Conservation (phyloP, 2,329 filamentous ascomycete species). For the Rugonectria rugulosa region DNA sequence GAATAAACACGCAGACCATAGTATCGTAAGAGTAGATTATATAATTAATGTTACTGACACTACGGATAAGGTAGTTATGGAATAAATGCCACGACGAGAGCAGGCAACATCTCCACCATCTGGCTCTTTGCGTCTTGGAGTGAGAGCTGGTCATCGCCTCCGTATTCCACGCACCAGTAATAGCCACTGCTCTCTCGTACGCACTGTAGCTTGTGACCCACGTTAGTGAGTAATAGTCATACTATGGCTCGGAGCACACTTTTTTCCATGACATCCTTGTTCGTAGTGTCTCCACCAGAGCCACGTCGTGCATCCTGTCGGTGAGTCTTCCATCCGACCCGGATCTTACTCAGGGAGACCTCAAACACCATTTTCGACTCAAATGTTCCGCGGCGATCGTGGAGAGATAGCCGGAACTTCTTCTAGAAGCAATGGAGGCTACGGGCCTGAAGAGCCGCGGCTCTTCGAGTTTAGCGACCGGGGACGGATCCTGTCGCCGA, state of each 20-base stretch:
- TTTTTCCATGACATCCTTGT: constrained; percentile 31
- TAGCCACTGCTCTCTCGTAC: no score
- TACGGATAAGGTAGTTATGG: no score
- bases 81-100: no score
- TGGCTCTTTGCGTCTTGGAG: no score
- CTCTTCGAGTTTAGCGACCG: constrained; percentile 34
- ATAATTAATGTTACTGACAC: no score
- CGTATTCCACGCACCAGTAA: no score
- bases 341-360: constrained; percentile 27
- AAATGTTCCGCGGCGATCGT: constrained; percentile 36
- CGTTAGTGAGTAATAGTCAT: no score
- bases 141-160: no score
- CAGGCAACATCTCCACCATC: no score
- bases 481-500: constrained; percentile 24
- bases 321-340: constrained; percentile 31
- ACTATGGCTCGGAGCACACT: constrained; percentile 23
- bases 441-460: constrained; percentile 31
- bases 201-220: no score
- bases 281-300: constrained; percentile 20
- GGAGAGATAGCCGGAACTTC: constrained; percentile 35
- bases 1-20: no score
- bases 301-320: constrained; percentile 35
- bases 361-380: constrained; percentile 31
- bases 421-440: constrained; percentile 33
- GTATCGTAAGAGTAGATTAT: no score